phyloP scores from a whole-genome alignment of 2,329 filamentous ascomycete species.

The Aspergillus chevalieri region DNA sequence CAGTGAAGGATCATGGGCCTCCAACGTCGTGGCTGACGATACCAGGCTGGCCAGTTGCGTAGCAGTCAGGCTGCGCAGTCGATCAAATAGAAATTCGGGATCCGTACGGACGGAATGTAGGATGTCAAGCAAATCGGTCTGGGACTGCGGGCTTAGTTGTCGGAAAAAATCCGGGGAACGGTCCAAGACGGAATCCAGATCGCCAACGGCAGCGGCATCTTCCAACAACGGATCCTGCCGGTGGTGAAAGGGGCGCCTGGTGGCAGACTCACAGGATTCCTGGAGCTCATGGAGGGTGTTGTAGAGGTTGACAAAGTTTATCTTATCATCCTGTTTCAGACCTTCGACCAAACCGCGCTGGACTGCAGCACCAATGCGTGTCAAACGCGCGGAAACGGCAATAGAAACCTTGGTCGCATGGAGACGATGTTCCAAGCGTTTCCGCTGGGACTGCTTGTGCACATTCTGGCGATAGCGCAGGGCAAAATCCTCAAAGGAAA shows the following conservation, averaged over 20 bases:
- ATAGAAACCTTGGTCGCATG: slow-evolving; percentile 38
- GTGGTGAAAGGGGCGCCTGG: slow-evolving; percentile 27
- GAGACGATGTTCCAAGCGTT: slow-evolving; percentile 34
- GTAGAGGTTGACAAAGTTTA: slow-evolving; percentile 39
- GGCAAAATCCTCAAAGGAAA: slow-evolving; percentile 42
- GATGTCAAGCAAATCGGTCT: slow-evolving; percentile 71
- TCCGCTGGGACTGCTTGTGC: slow-evolving; percentile 37
- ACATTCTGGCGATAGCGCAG: slow-evolving; percentile 36
- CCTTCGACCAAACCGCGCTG: slow-evolving; percentile 42
- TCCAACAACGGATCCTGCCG: slow-evolving; percentile 30
- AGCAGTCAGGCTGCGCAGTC: slow-evolving; percentile 68
- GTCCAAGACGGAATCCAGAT: slow-evolving; percentile 33
- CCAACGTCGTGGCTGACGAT: slow-evolving; percentile 69
- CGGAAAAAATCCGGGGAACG: slow-evolving; percentile 40
- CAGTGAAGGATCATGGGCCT: slow-evolving; percentile 77
- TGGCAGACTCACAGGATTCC: slow-evolving; percentile 34
- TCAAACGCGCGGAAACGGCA: slow-evolving; percentile 37
- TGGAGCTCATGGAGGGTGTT: slow-evolving; percentile 40
- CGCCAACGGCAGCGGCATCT: slow-evolving; percentile 19
- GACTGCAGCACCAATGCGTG: slow-evolving; percentile 35
- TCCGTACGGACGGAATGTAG: slow-evolving; percentile 77
- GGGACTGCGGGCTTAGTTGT: slow-evolving; percentile 68
- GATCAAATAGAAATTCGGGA: slow-evolving; percentile 77
- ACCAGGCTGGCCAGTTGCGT: slow-evolving; percentile 72
- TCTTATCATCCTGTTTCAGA: slow-evolving; percentile 41